Base-by-base conservation (phyloP, 2,329 filamentous ascomycete species). In the Aspergillus fumigatus region DNA sequence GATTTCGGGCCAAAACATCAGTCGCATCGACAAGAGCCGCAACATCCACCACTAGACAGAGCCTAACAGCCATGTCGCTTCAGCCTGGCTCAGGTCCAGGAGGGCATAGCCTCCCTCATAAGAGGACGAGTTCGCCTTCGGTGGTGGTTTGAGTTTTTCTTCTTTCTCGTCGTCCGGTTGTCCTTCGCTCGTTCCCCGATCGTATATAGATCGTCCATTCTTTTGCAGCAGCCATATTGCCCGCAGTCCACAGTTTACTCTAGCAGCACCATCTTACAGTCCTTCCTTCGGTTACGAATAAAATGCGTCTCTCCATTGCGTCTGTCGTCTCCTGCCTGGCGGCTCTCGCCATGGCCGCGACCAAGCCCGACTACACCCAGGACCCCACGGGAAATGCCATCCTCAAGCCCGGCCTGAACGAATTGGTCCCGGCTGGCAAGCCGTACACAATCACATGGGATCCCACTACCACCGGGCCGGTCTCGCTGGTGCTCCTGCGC, bases 391-490 rank as follows among this genome's bases (percentile, higher is more conserved):
- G 82, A 67, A 87, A 87, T 71, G 73, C 84, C 52, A 82, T 86
- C 73, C 63, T 64, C 60, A 70, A 68, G 19, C 84, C 83, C 29
- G 75, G 78, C 54, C 70, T 83, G 62, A 74, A 77, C 66, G 73
- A 80, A 68, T 68, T 79, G 53, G 82, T 87, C 53, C 79, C 80
- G 17, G 82, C 73, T 58, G 83, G 82, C 70, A 67, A 78, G 70
- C 65, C 75, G 54, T 87, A 77, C 79, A 77, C 74, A 65, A 83
- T 87, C 77, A 83, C 77, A 61, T 88, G 85, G 85, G 60, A 76
- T 4, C 72, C 76, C 53, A 71, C 70, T 59, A 70, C 67, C 54
- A 52, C 60, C 10, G 70, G 71, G 17, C 61, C 61, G 26, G 75
- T 87, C 67, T 82, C 82, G 14, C 74, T 88, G 56, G 70, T 84